Evolutionary conservation across 1,284 basidiomycete species (phyloP), one percentile per base, ranked within the genome.

Genomic region (Microbotryum saponariae): DNA sequence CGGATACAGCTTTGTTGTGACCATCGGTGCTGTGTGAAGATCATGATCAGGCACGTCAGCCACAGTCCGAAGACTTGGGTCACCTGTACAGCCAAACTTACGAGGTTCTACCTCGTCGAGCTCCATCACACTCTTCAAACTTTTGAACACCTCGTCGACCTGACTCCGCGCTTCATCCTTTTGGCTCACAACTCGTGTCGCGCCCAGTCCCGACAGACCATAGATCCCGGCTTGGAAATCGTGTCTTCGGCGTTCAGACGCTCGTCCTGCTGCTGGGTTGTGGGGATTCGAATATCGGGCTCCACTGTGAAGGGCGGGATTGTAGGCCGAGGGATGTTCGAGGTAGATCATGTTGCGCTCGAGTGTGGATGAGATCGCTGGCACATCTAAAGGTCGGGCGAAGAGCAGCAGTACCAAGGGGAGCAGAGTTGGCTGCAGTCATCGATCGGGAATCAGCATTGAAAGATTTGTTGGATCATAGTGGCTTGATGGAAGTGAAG

Each of bases 91-190:
- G 56, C 48, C 42, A 52, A 46, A 82, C 83, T 73, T 74, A 88
- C 88, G 80, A 59, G 92, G 84, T 74, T 92, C 86, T 18, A 88
- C 89, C 75, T 94, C 89, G 18, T 80, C 77, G 25, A 98, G 78
- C 69, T 94, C 91, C 65, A 89, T 89, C 27, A 90, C 92, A 69
- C 84, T 85, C 73, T 85, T 85, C 69, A 98, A 74, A 71, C 82
- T 90, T 77, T 88, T 87, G 79, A 97, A 97, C 9, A 98, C 80
- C 69, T 93, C 87, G 67, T 97, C 92, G 20, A 97, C 88, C 74
- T 97, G 94, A 16, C 37, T 42, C 20, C 23, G 48, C 37, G 37
- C 37, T 42, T 42, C 37, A 18, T 42, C 37, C 37, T 42, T 42
- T 42, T 42, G 37, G 37, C 37, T 42, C 37, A 42, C 37, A 18